A percentile compares a stretch with the other conserved stretches of the same genome.
phyloP scores from a whole-genome alignment of 768 basidiomycete genomes.

The Favolaschia claudopus region DNA sequence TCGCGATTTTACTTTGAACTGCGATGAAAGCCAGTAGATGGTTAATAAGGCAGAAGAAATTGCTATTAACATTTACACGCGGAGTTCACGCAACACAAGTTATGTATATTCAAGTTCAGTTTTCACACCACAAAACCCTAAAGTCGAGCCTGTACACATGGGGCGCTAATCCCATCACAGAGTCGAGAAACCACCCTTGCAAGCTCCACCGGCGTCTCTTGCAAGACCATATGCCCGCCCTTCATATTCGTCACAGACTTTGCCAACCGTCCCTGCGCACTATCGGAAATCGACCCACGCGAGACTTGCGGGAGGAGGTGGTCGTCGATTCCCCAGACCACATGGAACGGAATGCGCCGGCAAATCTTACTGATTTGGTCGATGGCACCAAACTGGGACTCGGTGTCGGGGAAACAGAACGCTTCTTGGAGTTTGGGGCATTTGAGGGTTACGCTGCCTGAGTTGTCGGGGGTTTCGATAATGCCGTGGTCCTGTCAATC shows the following conservation, averaged over 20 bases:
- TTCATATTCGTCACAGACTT: conserved; percentile 53
- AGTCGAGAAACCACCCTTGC: not conserved
- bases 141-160: conserved; percentile 12
- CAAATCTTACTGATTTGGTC: conserved; percentile 45
- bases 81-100: no score
- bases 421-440: conserved; percentile 56
- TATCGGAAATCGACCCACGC: conserved; percentile 51
- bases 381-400: conserved; percentile 51
- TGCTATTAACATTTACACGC: no score
- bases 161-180: not conserved
- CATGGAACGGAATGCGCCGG: conserved; percentile 48
- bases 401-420: conserved; percentile 49
- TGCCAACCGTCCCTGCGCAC: conserved; percentile 46
- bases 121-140: no score
- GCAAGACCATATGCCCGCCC: conserved; percentile 54
- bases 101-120: no score
- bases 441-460: conserved; percentile 47
- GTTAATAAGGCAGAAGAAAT: no score
- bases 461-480: conserved; percentile 18
- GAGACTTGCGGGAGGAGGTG: conserved; percentile 54
- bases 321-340: conserved; percentile 54
- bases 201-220: not conserved
- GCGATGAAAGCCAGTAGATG: no score
- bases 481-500: conserved; percentile 29
- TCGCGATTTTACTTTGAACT: no score